These are phyloP conservation scores for Scutellaria barbata DNA, from an alignment of 257 asterid genomes.

Conservation along the genomic window DNA sequence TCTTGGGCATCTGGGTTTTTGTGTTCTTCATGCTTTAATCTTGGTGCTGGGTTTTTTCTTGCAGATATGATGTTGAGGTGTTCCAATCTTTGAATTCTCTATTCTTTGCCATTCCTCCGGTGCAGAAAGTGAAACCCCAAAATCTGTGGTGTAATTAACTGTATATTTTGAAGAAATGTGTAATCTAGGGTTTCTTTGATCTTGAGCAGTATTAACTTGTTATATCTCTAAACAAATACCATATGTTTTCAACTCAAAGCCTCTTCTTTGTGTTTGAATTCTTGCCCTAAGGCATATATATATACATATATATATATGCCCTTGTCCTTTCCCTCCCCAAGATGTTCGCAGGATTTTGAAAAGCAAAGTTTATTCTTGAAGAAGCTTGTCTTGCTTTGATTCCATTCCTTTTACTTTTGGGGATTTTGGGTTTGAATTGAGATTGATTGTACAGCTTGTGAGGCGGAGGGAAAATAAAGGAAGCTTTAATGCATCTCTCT, in stretches of 20 bases:
- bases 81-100: slow-evolving; percentile 41
- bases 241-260: too few relatives aligned
- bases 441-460: slow-evolving; percentile 33
- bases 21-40: slow-evolving; percentile 22
- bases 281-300: slow-evolving; percentile 42
- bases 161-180: slow-evolving; percentile 36
- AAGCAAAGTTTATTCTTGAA: slow-evolving; percentile 68
- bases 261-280: slow-evolving; percentile 56
- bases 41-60: slow-evolving; percentile 22
- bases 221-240: slow-evolving; percentile 12
- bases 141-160: slow-evolving; percentile 13
- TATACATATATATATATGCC: slow-evolving; percentile 37
- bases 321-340: slow-evolving; percentile 59
- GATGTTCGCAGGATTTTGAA: slow-evolving; percentile 57
- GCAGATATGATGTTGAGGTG: slow-evolving; percentile 27
- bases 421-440: slow-evolving; percentile 50
- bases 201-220: slow-evolving; percentile 41
- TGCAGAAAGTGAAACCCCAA: slow-evolving; percentile 3
- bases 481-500: slow-evolving; percentile 89
- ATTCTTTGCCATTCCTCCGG: slow-evolving; percentile 16
- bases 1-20: slow-evolving; percentile 60
- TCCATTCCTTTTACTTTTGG: slow-evolving; percentile 61
- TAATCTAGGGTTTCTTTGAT: slow-evolving; percentile 62
- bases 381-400: slow-evolving; percentile 58
- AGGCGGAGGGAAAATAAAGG: neutral